Percentiles rank a stretch among this genome's conserved stretches.
Conservation (phyloP, 1,139 yeast species). For the Pneumocystis murina region DNA sequence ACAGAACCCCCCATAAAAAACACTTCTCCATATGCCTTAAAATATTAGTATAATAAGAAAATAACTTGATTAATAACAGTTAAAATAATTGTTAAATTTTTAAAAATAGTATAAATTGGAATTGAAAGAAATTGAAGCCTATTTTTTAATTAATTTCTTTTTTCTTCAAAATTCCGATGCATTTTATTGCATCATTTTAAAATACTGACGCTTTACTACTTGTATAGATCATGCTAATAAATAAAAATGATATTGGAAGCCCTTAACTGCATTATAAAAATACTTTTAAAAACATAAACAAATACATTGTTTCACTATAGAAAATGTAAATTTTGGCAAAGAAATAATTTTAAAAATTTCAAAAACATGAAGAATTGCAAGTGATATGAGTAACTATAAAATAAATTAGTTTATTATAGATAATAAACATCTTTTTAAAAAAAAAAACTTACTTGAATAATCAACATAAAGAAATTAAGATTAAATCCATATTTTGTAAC, state of each 20-base stretch:
- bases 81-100: slow-evolving; percentile 86
- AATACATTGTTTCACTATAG: slow-evolving; percentile 65
- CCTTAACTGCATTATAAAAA: slow-evolving; percentile 6
- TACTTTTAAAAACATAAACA: not conserved
- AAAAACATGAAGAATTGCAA: slow-evolving; percentile 52
- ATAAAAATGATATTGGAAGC: slow-evolving; percentile 82
- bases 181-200: not conserved
- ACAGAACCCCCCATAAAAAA: slow-evolving; percentile 92
- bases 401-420: slow-evolving; percentile 20
- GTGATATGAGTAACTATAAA: slow-evolving; percentile 56
- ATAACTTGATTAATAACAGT: not conserved
- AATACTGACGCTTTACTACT: slow-evolving; percentile 58
- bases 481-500: slow-evolving; percentile 71
- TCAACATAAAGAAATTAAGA: slow-evolving; percentile 74
- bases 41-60: not conserved
- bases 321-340: slow-evolving; percentile 69
- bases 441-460: slow-evolving; percentile 22
- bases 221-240: slow-evolving; percentile 91
- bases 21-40: slow-evolving; percentile 93
- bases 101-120: slow-evolving; percentile 94
- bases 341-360: slow-evolving; percentile 63
- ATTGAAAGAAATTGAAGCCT: slow-evolving; percentile 65
- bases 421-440: slow-evolving; percentile 1
- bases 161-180: not conserved
- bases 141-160: not conserved